A percentile compares a stretch with the other conserved stretches of the same genome.
These are phyloP conservation scores for Diaporthe aspalathi DNA, from an alignment of 2,329 filamentous ascomycete genomes.

Conservation along the genomic window DNA sequence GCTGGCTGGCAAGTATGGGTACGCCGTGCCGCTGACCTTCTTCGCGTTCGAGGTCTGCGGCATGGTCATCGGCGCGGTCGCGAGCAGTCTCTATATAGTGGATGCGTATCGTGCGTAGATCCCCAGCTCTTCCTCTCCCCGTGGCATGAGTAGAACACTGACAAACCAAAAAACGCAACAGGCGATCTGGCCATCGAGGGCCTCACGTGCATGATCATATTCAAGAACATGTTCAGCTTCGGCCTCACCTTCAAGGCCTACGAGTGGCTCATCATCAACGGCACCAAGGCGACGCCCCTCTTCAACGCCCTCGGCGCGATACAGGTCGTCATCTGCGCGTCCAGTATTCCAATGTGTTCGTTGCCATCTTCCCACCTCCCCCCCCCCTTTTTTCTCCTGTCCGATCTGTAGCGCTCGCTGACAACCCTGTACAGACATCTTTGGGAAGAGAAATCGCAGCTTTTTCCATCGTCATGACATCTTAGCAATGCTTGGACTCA, in stretches of 20 bases:
- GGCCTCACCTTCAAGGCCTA: constrained; percentile 86
- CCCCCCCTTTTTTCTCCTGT: not conserved
- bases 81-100: constrained; percentile 87
- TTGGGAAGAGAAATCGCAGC: constrained; percentile 80
- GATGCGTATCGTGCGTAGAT: constrained; percentile 83
- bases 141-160: constrained; percentile 30
- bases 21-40: constrained; percentile 81
- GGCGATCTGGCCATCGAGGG: constrained; percentile 86
- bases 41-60: constrained; percentile 86
- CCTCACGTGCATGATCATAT: constrained; percentile 89
- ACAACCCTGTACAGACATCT: constrained; percentile 67
- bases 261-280: constrained; percentile 78
- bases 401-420: not conserved
- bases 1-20: constrained; percentile 68
- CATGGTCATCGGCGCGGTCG: constrained; percentile 92
- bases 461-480: constrained; percentile 83
- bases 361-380: too few relatives aligned
- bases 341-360: constrained; percentile 85
- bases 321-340: constrained; percentile 79
- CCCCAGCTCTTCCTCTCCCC: not conserved
- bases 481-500: constrained; percentile 60
- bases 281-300: constrained; percentile 62
- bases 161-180: constrained; percentile 47
- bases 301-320: constrained; percentile 81
- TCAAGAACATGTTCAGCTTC: constrained; percentile 96